Base-by-base conservation (phyloP, 164 flowering plant species). In the Aristolochia fimbriata region DNA sequence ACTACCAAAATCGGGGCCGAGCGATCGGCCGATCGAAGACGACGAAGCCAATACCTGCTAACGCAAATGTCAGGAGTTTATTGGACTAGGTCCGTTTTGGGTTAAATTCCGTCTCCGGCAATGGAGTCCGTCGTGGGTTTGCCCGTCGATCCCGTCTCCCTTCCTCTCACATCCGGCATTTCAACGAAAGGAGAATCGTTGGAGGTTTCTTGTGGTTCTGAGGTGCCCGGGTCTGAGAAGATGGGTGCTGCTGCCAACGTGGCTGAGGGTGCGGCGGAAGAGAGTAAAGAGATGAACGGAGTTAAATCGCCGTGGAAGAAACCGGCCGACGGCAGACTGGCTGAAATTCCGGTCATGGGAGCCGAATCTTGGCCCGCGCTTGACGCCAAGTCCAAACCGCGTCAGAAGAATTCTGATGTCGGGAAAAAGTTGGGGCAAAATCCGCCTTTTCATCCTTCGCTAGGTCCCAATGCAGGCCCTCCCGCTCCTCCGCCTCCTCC, bases 361-460 rank as follows among this genome's bases (percentile, higher is more conserved):
- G 74, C 85, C 1, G 80, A 80, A 19, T 71, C 81, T 13, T 84
- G 90, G 90, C 90, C 90, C 6, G 83, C 86, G 3, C 83, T 84
- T 0, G 64, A 51, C 8, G 64, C 53, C 53, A 50, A 15, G 41
- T 70, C 78, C 53, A 50, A 76, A 50, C 70, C 77, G 3, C 65
- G 74, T 15, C 62, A 69, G 11, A 72, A 71, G 66, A 70, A 59
- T 61, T 12, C 59, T 0, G 77, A 71, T 47, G 53, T 46, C 24
- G 53, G 22, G 12, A 50, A 50, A 10, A 63, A 63, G 51, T 54
- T 65, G 16, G 47, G 46, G 43, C 43, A 6, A 37, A 37, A 7
- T 1, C 59, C 45, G 27, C 56, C 67, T 20, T 22, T 54, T 19
- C 37, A 21, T 4, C 19, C 59, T 25, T 53, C 68, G 15, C 3